Evolutionary conservation across 257 asterid genomes (phyloP), one percentile per base, ranked within the genome.

Genomic region (Dorcoceras hygrometricum): DNA sequence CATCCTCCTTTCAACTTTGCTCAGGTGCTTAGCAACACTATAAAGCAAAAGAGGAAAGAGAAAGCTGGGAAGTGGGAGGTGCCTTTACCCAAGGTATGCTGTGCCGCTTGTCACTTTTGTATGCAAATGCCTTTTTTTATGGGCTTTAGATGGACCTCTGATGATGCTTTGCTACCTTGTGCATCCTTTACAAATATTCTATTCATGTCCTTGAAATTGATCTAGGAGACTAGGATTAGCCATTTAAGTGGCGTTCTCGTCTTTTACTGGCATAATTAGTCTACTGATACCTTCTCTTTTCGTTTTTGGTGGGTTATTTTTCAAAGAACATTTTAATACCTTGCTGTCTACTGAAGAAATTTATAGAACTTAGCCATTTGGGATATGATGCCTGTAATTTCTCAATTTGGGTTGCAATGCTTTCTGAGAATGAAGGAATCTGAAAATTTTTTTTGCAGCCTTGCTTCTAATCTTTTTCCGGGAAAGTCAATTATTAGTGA

Each of bases 51-150:
- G 84, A 82, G 96, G 77, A 93, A 93, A 75, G 97, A 90, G 75
- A 94, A 85, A 76, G 99, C 99, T 46, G 99, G 99, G 57, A 90
- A 88, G 78, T 94, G 99, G 99, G 97, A 90, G 64, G 99, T 94
- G 66, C 99, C 97, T 73, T 82, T 94, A 26, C 99, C 99, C 31
- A 94, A 94, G 97, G 99, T 93, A 78, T 19, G 67, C 58, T 19
- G 10, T 25, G 31, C 68, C 5, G 55, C 32, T 73, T 36, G 16
- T 77, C 50, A 24, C 4, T 59, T 58, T 28, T 26, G 26, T 36
- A n/a, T 54, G 54, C 14, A 10, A 54, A 20, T 23, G n/a, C 43
- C 62, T 27, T 10, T 55, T 67, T 16, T 34, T 7, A 34, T 6
- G 23, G 19, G 58, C 67, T 60, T 65, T 28, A 61, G 4, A 57